These are phyloP conservation scores for Phoma sp. DNA, from an alignment of 2,329 filamentous ascomycete genomes.

Conservation along the genomic window DNA sequence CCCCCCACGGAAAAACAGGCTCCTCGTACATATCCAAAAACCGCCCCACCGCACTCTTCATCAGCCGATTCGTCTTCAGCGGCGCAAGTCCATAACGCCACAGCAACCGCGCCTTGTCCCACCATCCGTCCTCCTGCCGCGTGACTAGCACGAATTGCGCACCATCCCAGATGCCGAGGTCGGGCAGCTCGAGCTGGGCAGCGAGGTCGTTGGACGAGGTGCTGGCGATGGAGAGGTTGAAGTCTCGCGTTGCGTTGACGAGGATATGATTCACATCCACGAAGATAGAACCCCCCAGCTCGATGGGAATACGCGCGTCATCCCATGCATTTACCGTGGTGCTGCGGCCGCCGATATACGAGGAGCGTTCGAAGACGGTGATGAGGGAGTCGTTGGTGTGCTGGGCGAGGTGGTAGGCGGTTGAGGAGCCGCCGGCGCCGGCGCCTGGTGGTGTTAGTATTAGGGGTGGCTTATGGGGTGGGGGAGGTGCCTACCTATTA, in stretches of 20 bases:
- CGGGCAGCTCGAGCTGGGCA: slow-evolving; percentile 33
- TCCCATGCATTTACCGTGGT: slow-evolving; percentile 82
- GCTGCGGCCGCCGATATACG: slow-evolving; percentile 82
- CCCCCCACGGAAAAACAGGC: slow-evolving; percentile 84
- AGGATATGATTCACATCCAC: slow-evolving; percentile 85
- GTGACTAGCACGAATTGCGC: slow-evolving; percentile 73
- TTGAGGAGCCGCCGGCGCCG: slow-evolving; percentile 84
- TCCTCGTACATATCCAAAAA: slow-evolving; percentile 83
- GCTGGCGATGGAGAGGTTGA: slow-evolving; percentile 69
- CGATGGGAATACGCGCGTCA: slow-evolving; percentile 72
- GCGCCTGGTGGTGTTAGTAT: slow-evolving; percentile 68
- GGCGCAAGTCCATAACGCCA: slow-evolving; percentile 88
- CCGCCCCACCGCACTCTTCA: slow-evolving; percentile 72
- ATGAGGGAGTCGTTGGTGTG: slow-evolving; percentile 72
- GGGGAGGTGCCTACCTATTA: slow-evolving; percentile 41
- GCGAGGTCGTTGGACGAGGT: slow-evolving; percentile 45
- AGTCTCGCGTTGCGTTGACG: slow-evolving; percentile 72
- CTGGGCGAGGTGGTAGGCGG: slow-evolving; percentile 81
- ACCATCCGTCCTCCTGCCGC: slow-evolving; percentile 71
- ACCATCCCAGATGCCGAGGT: slow-evolving; percentile 87
- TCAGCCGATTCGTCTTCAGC: slow-evolving; percentile 73
- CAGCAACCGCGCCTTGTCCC: slow-evolving; percentile 78
- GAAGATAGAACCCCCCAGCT: slow-evolving; percentile 93
- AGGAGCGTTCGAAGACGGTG: slow-evolving; percentile 83
- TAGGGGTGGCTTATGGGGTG: not conserved